Evolutionary conservation across 345 rosid genomes (phyloP), one percentile per base, ranked within the genome.

Genomic region (Acer saccharum): DNA sequence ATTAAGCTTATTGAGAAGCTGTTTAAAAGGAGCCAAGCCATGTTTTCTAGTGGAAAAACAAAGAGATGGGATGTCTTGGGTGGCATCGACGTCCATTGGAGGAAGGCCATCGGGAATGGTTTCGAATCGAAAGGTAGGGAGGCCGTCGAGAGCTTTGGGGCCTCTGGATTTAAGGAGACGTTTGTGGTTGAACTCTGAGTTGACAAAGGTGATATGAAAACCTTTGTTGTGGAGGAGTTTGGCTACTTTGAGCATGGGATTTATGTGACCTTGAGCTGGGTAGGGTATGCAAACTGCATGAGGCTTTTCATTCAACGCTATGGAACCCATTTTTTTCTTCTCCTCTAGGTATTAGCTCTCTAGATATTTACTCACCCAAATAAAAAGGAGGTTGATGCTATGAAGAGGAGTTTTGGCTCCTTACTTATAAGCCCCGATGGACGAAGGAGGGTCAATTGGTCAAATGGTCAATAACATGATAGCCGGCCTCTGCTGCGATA

Each of bases 181-280:
- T 29, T 55, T 66, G 75, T 87, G 86, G 71, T 85, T 89, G 72
- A 72, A 87, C 69, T 87, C 88, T 3, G 88, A 73, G 81, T 89
- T 85, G 46, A 89, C 90, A 12, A 89, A 89, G 76, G 92, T 87
- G 74, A 89, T 71, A 65, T 86, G 87, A 70, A 85, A 87, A 68
- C 89, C 86, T 14, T 72, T 50, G 67, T 62, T 81, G 62, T 89
- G 87, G 14, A 89, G 90, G 46, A 89, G 71, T 65, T 89, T 87
- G 21, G 92, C 88, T 7, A 87, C 65, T 71, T 83, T 81, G 1
- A 87, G 78, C 90, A 87, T 86, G 21, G 92, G 86, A 52, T 60
- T 86, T 46, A 89, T 79, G 83, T 89, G 92, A 65, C 89, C 85
- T 75, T 89, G 92, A 17, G 87, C 89, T 23, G 90, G 90, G 72